phyloP scores from a whole-genome alignment of 129 eudicot genomes.

The Apium graveolens region DNA sequence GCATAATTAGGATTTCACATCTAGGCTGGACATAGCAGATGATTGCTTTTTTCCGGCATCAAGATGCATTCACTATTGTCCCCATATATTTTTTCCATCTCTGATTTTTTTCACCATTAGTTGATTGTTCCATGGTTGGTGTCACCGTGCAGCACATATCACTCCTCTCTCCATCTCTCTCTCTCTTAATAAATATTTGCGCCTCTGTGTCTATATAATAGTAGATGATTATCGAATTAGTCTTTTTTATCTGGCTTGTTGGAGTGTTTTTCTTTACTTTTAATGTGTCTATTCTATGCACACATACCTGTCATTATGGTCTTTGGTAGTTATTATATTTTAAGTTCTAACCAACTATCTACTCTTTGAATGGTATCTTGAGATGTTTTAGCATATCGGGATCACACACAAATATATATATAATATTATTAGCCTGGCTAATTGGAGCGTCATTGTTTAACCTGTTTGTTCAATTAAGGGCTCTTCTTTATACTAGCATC shows the following conservation, averaged over 20 bases:
- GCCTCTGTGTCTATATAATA: no score
- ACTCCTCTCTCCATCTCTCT: slow-evolving; percentile 25
- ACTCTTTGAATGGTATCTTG: neutral
- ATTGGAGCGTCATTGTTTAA: no score
- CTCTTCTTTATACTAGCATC: no score
- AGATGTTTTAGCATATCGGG: neutral
- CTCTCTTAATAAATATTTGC: neutral
- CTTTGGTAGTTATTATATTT: neutral
- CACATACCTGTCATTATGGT: neutral
- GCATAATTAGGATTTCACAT: slow-evolving; percentile 93
- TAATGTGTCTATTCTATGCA: neutral
- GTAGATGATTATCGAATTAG: neutral
- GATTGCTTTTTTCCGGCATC: slow-evolving; percentile 95
- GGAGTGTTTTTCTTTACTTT: neutral
- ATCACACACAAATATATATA: no score
- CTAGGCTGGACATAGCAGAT: slow-evolving; percentile 93
- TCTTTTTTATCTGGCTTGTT: neutral
- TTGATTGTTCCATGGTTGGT: slow-evolving; percentile 91
- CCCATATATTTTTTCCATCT: slow-evolving; percentile 78
- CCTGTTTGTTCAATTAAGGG: no score
- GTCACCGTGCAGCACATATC: slow-evolving; percentile 97
- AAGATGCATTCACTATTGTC: slow-evolving; percentile 96
- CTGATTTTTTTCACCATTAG: slow-evolving; percentile 65
- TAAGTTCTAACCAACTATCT: neutral
- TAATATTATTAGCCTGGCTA: neutral